phyloP scores from a whole-genome alignment of 495 filamentous ascomycete species.

The Annulohypoxylon moriforme region DNA sequence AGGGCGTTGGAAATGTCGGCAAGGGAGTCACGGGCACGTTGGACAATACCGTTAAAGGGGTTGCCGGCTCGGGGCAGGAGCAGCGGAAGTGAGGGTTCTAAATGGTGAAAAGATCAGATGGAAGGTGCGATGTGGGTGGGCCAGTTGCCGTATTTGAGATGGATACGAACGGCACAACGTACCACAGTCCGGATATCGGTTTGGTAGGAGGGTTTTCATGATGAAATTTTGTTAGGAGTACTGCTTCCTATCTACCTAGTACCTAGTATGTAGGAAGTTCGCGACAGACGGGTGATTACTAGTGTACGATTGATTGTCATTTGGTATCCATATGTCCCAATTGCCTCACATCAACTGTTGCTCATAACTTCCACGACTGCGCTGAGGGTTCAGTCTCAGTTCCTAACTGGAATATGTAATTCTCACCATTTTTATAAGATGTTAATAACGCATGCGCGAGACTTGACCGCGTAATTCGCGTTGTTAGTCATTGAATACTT shows the following conservation, averaged over 20 bases:
- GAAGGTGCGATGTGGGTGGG: background rate
- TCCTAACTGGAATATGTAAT: no score
- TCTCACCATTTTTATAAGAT: no score
- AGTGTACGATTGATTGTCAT: background rate
- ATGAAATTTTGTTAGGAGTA: no score
- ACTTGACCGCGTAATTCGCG: no score
- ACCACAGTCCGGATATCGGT: background rate
- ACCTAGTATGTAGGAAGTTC: no score
- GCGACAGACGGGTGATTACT: background rate
- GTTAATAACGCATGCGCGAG: no score
- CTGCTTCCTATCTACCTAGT: no score
- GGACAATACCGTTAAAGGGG: conserved; percentile 35
- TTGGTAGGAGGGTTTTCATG: background rate
- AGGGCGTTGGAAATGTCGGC: conserved; percentile 44
- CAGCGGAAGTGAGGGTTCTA: conserved; percentile 2
- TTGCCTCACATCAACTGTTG: no score
- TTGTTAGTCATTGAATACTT: no score
- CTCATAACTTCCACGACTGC: no score
- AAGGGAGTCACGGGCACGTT: conserved; percentile 44
- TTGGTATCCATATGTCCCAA: no score
- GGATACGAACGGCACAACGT: background rate
- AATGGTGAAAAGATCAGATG: background rate
- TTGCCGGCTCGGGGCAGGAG: conserved; percentile 34
- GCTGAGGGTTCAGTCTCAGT: no score
- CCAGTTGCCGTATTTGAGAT: background rate